Evolutionary conservation across 495 filamentous ascomycete genomes (phyloP), one percentile per base, ranked within the genome.

Genomic region (Neurospora sp.): DNA sequence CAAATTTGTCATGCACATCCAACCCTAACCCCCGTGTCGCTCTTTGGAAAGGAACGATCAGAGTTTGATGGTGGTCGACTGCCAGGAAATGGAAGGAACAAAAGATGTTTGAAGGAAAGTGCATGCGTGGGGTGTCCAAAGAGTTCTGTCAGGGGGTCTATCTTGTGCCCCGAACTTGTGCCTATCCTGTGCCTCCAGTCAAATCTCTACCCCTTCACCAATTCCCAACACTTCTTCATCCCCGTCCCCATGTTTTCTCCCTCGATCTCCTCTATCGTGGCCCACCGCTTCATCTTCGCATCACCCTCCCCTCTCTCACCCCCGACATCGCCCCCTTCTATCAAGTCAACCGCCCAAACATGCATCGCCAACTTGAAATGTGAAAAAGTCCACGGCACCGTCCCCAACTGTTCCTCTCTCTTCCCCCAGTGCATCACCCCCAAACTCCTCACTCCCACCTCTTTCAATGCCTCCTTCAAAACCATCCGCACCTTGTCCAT

Each of bases 301-400:
- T 70, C 39, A 12, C 23, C 11, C 23, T 11, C 41, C 2, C 44
- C 42, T 9, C 9, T 16, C 2, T 72, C 54, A 2, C 54, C 23
- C 2, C 18, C 42, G 18, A 46, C 18, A 10, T 46, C 42, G 8
- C 18, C 18, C 7, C 62, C 70, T 12, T 76, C 76, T 0, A 74
- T 72, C 10, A 83, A 4, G 40, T 81, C 78, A 71, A 85, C 85
- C 0, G 83, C 69, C 27, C 84, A 82, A 16, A 85, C 85, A 73
- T 85, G 81, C 85, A 86, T 86, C 31, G 76, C 79, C 54, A 84
- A 48, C 78, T 81, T 84, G 1, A 86, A 73, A 59, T 86, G 85
- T 2, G 85, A 85, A 74, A 85, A 86, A 0, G 80, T 71, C 85
- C 85, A 86, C 0, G 83, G 83, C 18, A 85, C 80, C 12, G 73